Percentiles rank a stretch among this genome's conserved stretches.
Conservation (phyloP, 306 rosid genomes). For the Cicer arietinum region DNA sequence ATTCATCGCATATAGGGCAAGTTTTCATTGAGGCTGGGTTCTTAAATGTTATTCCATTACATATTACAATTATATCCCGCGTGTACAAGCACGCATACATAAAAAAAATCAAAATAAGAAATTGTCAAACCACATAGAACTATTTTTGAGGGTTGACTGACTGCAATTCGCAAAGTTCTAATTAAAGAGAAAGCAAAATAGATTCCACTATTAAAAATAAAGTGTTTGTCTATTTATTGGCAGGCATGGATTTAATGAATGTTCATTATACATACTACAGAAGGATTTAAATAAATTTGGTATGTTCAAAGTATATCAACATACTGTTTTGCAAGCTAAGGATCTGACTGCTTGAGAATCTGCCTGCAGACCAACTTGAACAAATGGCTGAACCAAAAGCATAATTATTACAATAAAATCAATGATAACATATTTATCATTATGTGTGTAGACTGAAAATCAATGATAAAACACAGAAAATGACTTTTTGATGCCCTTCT, state of each 20-base stretch:
- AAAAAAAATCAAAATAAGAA: background rate
- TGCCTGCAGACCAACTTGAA: slow-evolving; percentile 85
- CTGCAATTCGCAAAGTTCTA: slow-evolving; percentile 25
- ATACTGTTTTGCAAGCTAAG: slow-evolving; percentile 85
- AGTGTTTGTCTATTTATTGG: background rate
- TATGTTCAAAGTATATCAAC: slow-evolving; percentile 29
- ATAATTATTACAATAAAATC: slow-evolving; percentile 18
- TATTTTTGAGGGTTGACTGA: no score
- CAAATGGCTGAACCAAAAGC: slow-evolving; percentile 66
- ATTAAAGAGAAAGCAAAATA: background rate
- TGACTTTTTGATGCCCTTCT: slow-evolving; percentile 15
- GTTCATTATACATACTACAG: slow-evolving; percentile 14
- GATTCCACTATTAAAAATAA: slow-evolving; percentile 6
- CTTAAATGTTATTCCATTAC: background rate
- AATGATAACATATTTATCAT: slow-evolving; percentile 8
- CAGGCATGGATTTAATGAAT: background rate
- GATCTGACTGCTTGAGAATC: slow-evolving; percentile 80
- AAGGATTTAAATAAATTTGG: slow-evolving; percentile 36
- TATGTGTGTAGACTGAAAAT: slow-evolving; percentile 22
- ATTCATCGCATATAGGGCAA: no score
- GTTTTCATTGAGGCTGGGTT: no score
- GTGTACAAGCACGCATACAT: background rate
- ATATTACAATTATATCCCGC: background rate
- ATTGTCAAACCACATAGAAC: background rate
- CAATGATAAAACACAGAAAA: slow-evolving; percentile 18